Conservation (phyloP, 345 rosid species). For the Zanthoxylum bungeanum region DNA sequence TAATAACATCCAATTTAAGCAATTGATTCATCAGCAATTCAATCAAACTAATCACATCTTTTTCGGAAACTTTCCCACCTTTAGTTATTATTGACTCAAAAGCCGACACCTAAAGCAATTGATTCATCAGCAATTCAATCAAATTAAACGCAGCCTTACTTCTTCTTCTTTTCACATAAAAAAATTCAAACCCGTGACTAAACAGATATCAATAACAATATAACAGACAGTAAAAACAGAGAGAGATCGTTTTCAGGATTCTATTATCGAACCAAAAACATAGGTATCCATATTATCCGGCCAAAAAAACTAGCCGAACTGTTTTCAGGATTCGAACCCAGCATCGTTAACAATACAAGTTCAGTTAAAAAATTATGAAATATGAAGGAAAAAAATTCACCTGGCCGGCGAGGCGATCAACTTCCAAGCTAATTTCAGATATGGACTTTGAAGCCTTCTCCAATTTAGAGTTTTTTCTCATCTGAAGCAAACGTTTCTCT, state of each 20-base stretch:
- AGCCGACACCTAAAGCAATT: slow-evolving; percentile 85
- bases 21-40: slow-evolving; percentile 94
- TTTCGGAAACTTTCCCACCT: slow-evolving; percentile 85
- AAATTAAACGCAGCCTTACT: no score
- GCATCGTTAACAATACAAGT: no score
- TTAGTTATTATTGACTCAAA: slow-evolving; percentile 59
- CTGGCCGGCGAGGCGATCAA: slow-evolving; percentile 84
- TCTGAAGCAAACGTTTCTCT: slow-evolving; percentile 76
- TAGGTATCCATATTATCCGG: no score
- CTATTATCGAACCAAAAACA: no score
- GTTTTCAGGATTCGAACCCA: no score
- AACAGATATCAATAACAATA: no score
- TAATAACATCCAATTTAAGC: slow-evolving; percentile 82
- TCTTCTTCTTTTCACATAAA: no score
- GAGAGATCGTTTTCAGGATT: no score
- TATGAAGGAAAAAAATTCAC: slow-evolving; percentile 26
- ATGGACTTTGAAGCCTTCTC: slow-evolving; percentile 90
- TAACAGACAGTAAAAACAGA: not conserved
- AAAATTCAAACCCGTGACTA: no score
- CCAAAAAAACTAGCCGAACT: no score
- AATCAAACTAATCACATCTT: slow-evolving; percentile 53
- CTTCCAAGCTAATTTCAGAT: slow-evolving; percentile 84
- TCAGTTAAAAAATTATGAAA: not conserved
- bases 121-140: no score
- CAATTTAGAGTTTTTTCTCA: slow-evolving; percentile 77